Base-by-base conservation (phyloP, 73 alveolate genomes). In the Tetrahymena borealis region DNA sequence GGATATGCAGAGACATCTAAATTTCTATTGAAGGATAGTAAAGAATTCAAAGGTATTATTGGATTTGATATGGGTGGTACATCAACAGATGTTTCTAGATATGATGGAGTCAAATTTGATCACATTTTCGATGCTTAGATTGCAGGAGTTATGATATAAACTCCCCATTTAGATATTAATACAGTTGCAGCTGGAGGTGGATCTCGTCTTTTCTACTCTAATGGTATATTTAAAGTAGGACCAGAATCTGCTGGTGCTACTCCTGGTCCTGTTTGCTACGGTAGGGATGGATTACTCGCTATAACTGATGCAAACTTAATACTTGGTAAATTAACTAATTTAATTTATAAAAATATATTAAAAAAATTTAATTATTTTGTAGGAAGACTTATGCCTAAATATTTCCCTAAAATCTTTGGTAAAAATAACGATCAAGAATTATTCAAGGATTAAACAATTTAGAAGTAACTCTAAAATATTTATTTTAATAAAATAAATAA, bases 31-130 rank as follows among this genome's bases (percentile, higher is more conserved):
- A 90, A 95, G 91, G 93, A 95, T 32, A 85, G 95, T 24, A 78
- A 94, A 31, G 77, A 40, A 39, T 90, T 41, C 20, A 91, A 93
- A 95, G 94, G 98, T 91, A 95, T 95, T 20, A 95, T 98, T 9
- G 99, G 99, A 6, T 98, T 98, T 79, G 99, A 98, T 92, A 98
- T 98, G 99, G 99, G 99, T 13, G 99, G 99, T n/a, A 98, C 99
- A 15, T 98, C 99, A 35, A 98, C 99, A 28, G 99, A 98, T 94
- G 99, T 98, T 38, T 90, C 94, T 90, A 90, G 79, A 32, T 94
- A 79, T 91, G 95, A 91, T 43, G 95, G 94, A 28, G 31, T 60
- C 36, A 78, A 92, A 38, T 13, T 40, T 39, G 79, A 39, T 40
- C 60, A 90, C 11, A 91, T 39, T 16, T 91, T 77, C 43, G 99